Evolutionary conservation across 176 grass and related monocot species (phyloP), one percentile per base, ranked within the genome.

Genomic region (Oryza punctata): DNA sequence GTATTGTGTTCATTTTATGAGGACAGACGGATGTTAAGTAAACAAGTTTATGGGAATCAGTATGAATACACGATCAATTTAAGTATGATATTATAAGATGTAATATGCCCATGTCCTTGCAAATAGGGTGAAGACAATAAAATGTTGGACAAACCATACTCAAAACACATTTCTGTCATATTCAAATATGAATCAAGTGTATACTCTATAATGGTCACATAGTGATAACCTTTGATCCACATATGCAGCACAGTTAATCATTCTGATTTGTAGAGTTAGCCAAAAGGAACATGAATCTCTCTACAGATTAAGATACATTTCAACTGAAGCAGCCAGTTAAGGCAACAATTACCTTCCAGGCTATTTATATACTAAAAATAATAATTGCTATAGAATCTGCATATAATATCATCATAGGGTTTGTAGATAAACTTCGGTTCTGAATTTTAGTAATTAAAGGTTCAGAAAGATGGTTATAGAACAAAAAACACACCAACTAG

Each of bases 11-110:
- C 25, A 12, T 65, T 72, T 81, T 46, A 84, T 5, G 23, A 74
- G 8, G 7, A 84, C 40, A 37, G 47, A 75, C 14, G 6, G 67
- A 50, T 45, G 5, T 76, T n/a, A 59, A 49, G 10, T 15, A 67
- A 85, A 84, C 26, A 89, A 79, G 19, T 33, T 15, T 19, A 78
- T 16, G 47, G 27, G 37, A 64, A 72, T 44, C 35, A 44, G 16
- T 43, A 40, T 12, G 63, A 28, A 60, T 47, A 67, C 6, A 64
- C 7, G 1, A 64, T 33, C 26, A 47, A 73, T 1, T 54, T 54
- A 54, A 19, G 16, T 46, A 49, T 32, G 38, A 47, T 29, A 60
- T 12, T 32, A 15, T 45, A 74, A 74, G 46, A 27, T 7, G 0
- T 29, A 73, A 15, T 50, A 74, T 50, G 25, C 26, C 18, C 41